Evolutionary conservation across 2,329 filamentous ascomycete species (phyloP).

Genomic region (Trichoderma sp.): DNA sequence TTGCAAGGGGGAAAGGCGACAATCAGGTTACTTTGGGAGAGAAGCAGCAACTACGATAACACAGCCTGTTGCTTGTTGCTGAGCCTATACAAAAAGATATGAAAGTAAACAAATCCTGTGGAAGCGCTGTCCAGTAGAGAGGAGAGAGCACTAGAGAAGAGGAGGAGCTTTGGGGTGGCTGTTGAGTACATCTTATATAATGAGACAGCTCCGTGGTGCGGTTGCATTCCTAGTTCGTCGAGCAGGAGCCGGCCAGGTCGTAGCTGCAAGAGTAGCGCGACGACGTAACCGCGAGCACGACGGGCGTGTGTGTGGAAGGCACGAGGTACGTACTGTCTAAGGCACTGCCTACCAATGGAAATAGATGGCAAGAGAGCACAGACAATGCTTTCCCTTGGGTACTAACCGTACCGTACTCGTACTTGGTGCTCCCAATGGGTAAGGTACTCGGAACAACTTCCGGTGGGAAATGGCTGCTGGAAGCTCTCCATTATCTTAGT

Average conservation of each 20-base stretch:
- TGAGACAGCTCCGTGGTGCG: neutral
- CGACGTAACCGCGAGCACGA: neutral
- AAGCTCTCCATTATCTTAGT: neutral
- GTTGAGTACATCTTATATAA: slow-evolving; percentile 9
- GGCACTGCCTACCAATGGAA: neutral
- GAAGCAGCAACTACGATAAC: neutral
- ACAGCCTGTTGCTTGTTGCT: neutral
- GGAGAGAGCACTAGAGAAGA: neutral
- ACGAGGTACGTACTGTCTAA: neutral
- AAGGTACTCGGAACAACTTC: neutral
- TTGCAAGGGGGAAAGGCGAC: neutral
- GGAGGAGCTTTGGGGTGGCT: neutral
- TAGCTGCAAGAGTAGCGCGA: neutral
- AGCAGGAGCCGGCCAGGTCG: neutral
- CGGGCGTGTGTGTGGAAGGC: neutral
- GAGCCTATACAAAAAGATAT: neutral
- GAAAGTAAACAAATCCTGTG: neutral
- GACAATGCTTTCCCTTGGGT: neutral
- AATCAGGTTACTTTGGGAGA: neutral
- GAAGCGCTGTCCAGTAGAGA: neutral
- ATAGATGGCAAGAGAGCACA: neutral
- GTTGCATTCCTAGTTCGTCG: neutral
- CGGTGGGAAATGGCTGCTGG: neutral
- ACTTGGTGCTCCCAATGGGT: neutral
- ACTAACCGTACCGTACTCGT: neutral